A percentile compares a stretch with the other conserved stretches of the same genome.
phyloP scores from a whole-genome alignment of 2,329 filamentous ascomycete genomes.

The Monosporascus sp. region DNA sequence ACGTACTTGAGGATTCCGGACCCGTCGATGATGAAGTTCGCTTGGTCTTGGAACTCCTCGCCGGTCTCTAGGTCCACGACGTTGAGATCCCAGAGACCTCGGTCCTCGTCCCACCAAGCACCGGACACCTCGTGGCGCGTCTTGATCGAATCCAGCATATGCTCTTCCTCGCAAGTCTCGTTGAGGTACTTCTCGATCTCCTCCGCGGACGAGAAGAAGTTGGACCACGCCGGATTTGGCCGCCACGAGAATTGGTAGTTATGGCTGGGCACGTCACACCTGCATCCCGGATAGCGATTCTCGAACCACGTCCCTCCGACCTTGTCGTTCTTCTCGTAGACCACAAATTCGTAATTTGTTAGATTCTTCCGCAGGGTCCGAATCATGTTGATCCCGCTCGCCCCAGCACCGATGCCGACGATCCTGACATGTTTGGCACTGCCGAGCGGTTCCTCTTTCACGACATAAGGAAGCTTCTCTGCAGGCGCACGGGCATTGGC shows the following conservation, averaged over 20 bases:
- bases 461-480: slow-evolving; percentile 24
- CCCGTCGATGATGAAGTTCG: slow-evolving; percentile 44
- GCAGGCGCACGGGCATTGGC: slow-evolving; percentile 12
- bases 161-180: slow-evolving; percentile 41
- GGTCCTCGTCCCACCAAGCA: slow-evolving; percentile 40
- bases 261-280: slow-evolving; percentile 53
- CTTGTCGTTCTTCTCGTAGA: slow-evolving; percentile 53
- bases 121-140: slow-evolving; percentile 35
- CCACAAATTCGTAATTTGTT: slow-evolving; percentile 37
- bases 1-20: slow-evolving; percentile 49
- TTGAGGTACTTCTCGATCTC: slow-evolving; percentile 54
- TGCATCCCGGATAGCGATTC: slow-evolving; percentile 53
- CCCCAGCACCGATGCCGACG: slow-evolving; percentile 40
- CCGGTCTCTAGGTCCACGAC: slow-evolving; percentile 34
- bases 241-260: slow-evolving; percentile 60
- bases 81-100: slow-evolving; percentile 37
- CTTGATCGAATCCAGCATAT: slow-evolving; percentile 39
- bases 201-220: slow-evolving; percentile 48
- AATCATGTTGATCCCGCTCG: slow-evolving; percentile 39
- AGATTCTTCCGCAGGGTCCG: slow-evolving; percentile 39
- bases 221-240: slow-evolving; percentile 54
- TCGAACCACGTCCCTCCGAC: slow-evolving; percentile 56
- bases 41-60: slow-evolving; percentile 37
- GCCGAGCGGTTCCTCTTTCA: slow-evolving; percentile 34
- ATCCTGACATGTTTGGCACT: slow-evolving; percentile 35